Percentiles rank a stretch among this genome's conserved stretches.
These are phyloP conservation scores for Calonectria crousiana DNA, from an alignment of 2,329 filamentous ascomycete species.

Conservation along the genomic window DNA sequence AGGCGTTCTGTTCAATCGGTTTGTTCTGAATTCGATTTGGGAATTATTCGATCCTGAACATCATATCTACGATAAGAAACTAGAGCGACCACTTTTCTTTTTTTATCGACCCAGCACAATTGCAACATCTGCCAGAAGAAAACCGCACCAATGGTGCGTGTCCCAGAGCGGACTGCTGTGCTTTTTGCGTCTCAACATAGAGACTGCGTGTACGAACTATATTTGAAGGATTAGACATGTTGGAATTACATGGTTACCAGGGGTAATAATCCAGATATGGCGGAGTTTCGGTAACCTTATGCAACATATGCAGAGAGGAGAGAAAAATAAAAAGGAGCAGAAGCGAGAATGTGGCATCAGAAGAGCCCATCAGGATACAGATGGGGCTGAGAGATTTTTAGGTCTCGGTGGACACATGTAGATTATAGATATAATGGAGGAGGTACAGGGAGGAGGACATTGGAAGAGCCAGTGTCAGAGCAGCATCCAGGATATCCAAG, in stretches of 20 bases:
- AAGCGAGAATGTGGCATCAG: constrained; percentile 21
- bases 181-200: constrained; percentile 41
- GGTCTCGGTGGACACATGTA: constrained; percentile 39
- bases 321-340: constrained; percentile 28
- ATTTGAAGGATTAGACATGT: constrained; percentile 46
- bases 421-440: constrained; percentile 42
- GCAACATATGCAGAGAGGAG: constrained; percentile 34
- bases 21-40: constrained; percentile 31
- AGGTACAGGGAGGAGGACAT: constrained; percentile 25
- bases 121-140: constrained; percentile 7
- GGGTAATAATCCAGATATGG: constrained; percentile 41
- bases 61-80: constrained; percentile 28
- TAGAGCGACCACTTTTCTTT: constrained; percentile 14
- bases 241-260: constrained; percentile 43
- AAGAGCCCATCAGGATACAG: constrained; percentile 29
- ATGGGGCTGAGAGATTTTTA: constrained; percentile 25
- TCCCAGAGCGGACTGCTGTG: constrained; percentile 25
- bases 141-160: constrained; percentile 22
- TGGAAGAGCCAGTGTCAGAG: constrained; percentile 19
- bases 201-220: constrained; percentile 48
- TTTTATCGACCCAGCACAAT: constrained; percentile 27
- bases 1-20: constrained; percentile 41
- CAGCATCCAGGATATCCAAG: constrained; percentile 21
- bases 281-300: constrained; percentile 37
- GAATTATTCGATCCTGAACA: constrained; percentile 24